Evolutionary conservation across 768 basidiomycete species (phyloP), one percentile per base, ranked within the genome.

Genomic region (Suillus tomentosus): DNA sequence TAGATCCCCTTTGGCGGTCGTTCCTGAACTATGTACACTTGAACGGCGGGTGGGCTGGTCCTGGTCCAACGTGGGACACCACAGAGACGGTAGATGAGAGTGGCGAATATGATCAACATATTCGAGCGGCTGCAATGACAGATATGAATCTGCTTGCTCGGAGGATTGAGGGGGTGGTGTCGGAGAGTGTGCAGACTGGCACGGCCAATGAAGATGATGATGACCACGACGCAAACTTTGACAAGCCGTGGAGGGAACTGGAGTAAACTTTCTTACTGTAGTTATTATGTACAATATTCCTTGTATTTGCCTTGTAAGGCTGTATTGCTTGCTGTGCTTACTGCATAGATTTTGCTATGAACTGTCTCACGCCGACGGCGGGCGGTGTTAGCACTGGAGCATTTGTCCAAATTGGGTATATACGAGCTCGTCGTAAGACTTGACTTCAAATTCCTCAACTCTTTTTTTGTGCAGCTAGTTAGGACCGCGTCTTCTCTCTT

Each of bases 1-100:
- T 88, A 1, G 87, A 89, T 65, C 87, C 87, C 1, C 75, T 88
- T 3, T 88, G 88, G 88, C 75, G 87, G 4, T 71, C 75, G 0
- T 88, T 88, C 77, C 70, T 89, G 56, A 87, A 86, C 63, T 87
- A 85, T 66, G 72, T 88, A n/a, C 72, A 84, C 65, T 58, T 68
- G 19, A 79, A 82, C 15, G 81, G 81, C 2, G 88, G 86, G 1
- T 89, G 87, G 84, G 78, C 15, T 39, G 71, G 66, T 36, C 53
- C 27, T 11, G 19, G 9, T 17, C 66, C 68, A 4, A 64, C 34
- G 53, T 70, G 65, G 65, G 68, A 62, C 59, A 62, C 57, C 40
- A 63, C 43, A 14, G 73, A 66, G 27, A 68, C 73, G 3, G 77
- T 84, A 1, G 68, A 77, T 22, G 74, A 74, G 60, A 71, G 70